Evolutionary conservation across 2,329 filamentous ascomycete genomes (phyloP), one percentile per base, ranked within the genome.

Genomic region (Talaromyces pinophilus): DNA sequence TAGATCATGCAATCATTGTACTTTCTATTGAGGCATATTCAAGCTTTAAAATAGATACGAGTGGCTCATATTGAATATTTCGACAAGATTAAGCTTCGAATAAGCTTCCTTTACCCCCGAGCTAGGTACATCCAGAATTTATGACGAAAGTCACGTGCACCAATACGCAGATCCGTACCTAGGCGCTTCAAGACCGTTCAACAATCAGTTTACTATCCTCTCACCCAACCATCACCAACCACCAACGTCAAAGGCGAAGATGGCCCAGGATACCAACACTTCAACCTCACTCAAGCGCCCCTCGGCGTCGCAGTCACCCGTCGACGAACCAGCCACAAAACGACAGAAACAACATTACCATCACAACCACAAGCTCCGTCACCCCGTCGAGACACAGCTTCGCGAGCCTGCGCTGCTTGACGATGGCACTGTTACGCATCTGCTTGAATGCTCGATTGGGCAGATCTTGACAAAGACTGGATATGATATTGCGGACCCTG

Each of bases 371-470:
- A 73, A 75, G 33, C 70, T 83, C 48, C 75, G 73, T 48, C 72
- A 74, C 35, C 78, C 77, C 5, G 68, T 79, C 42, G 68, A 72
- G 50, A 68, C 74, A 55, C 62, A 59, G n/a, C 68, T 77, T 28
- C 69, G 72, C 7, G 80, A 82, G 67, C 76, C 79, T 35, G 78
- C 77, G n/a, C 71, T 81, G 48, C 77, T 84, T 69, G 82, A 86
- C 76, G 83, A 84, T 50, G 77, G 80, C 61, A 82, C 84, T 64
- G 80, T 86, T 65, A 82, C 87, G 70, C 78, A 81, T 17, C 80
- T 88, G 70, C 78, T 89, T 67, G 78, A 82, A 59, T 82, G 85
- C 69, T 83, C 84, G 52, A 85, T 89, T 69, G 81, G 82, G 28
- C 80, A 83, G 62, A 79, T 82, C 65, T 79, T 87, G 70, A 80